Percentiles rank a stretch among this genome's conserved stretches.
These are phyloP conservation scores for Nyctanthes arbortristis DNA, from an alignment of 257 asterid genomes.

Conservation along the genomic window DNA sequence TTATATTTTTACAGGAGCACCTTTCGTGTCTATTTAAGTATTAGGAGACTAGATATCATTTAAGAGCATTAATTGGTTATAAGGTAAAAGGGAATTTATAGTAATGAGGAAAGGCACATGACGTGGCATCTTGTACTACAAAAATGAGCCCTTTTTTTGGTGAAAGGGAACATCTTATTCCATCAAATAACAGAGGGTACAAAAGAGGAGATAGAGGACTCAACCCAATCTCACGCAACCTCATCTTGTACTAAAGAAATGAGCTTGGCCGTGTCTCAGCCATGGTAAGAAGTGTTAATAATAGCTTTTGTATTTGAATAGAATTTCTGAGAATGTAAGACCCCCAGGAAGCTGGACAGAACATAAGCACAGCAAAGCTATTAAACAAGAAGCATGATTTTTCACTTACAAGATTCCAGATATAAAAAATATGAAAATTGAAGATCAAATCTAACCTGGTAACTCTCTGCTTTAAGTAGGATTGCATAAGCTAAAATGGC, in stretches of 20 bases:
- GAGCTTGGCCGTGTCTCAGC: neutral
- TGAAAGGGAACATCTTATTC: too few species aligned
- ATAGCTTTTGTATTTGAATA: neutral
- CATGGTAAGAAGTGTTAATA: neutral
- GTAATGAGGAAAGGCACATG: neutral
- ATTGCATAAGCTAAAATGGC: constrained; percentile 83
- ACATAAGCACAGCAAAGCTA: neutral
- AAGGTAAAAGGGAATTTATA: neutral
- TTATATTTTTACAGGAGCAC: neutral
- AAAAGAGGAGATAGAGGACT: too few species aligned
- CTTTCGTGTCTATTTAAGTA: neutral
- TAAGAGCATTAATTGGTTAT: too few species aligned
- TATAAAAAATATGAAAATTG: neutral
- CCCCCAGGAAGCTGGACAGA: neutral
- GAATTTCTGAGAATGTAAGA: neutral
- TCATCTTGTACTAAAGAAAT: neutral
- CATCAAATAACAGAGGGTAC: too few species aligned
- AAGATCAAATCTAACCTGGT: constrained; percentile 46
- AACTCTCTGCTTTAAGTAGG: constrained; percentile 50
- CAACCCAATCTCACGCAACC: too few species aligned
- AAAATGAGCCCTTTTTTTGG: too few species aligned
- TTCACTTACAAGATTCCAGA: neutral
- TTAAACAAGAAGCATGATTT: neutral
- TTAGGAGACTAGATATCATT: too few species aligned
- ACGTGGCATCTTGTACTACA: too few species aligned